Conservation (phyloP, 2,329 filamentous ascomycete species). For the Exophiala viscosa region DNA sequence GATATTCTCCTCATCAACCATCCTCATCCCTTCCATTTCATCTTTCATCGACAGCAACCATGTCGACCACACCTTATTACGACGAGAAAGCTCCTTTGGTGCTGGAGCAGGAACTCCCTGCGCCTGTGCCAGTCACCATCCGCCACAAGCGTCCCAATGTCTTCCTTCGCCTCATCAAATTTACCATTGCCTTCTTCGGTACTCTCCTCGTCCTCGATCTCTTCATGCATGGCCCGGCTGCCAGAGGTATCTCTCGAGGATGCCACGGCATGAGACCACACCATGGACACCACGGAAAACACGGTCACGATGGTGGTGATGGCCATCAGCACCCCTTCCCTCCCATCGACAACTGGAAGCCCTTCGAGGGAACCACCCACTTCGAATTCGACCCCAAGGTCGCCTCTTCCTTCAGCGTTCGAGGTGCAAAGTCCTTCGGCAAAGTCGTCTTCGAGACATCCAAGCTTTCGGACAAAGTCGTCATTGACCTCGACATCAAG, state of each 20-base stretch:
- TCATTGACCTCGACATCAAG: conserved; percentile 22
- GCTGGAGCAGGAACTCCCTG: conserved; percentile 1
- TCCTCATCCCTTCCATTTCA: not conserved
- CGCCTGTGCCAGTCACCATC: conserved; percentile 4
- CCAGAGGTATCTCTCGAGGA: not conserved
- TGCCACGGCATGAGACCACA: conserved; percentile 7
- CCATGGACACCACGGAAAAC: not conserved
- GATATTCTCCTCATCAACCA: not conserved
- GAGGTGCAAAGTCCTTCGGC: conserved; percentile 13
- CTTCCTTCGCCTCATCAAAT: conserved; percentile 1
- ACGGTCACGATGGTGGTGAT: no score
- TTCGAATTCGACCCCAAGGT: conserved; percentile 19
- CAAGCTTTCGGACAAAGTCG: conserved; percentile 16
- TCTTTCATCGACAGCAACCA: not conserved
- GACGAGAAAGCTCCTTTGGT: conserved; percentile 8
- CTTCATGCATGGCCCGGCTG: not conserved
- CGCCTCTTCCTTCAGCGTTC: conserved; percentile 13
- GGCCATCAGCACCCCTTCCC: conserved; percentile 82
- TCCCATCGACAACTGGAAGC: conserved; percentile 37
- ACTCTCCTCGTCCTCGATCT: conserved; percentile 4
- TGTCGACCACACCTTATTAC: conserved; percentile 1
- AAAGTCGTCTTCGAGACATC: conserved; percentile 22
- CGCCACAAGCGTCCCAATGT: not conserved
- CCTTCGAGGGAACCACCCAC: conserved; percentile 18
- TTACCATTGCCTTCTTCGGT: conserved; percentile 7